These are phyloP conservation scores for Kluyveromyces lactis DNA, from an alignment of 805 yeast genomes.

Conservation along the genomic window DNA sequence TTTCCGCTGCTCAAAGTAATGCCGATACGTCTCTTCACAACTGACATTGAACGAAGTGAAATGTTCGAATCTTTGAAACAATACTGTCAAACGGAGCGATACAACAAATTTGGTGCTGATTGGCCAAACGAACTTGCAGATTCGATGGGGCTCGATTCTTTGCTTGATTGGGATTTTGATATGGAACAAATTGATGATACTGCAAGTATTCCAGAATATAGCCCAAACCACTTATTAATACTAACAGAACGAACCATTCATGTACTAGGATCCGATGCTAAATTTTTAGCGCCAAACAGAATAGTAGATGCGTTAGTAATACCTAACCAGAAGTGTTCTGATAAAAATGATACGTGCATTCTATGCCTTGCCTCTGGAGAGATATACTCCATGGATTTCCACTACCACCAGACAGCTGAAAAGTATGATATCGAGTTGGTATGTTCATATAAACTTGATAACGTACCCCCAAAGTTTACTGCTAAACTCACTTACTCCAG, in stretches of 20 bases:
- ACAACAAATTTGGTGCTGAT: background rate
- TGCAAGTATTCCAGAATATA: no score
- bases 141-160: conserved; percentile 1
- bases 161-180: conserved; percentile 4
- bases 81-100: background rate
- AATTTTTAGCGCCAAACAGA: background rate
- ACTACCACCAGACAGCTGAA: background rate
- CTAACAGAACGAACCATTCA: background rate
- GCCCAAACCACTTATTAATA: background rate
- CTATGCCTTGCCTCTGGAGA: conserved; percentile 1
- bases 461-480: background rate
- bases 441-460: background rate
- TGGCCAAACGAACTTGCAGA: conserved; percentile 3
- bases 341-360: background rate
- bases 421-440: background rate
- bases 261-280: background rate
- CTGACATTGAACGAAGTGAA: background rate
- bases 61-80: background rate
- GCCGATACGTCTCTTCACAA: background rate
- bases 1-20: background rate
- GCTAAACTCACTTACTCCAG: background rate
- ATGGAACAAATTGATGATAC: background rate
- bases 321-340: background rate
- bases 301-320: background rate
- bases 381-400: conserved; percentile 1